Conservation (phyloP, 2,329 filamentous ascomycete species). For the Hypocreales sp. region DNA sequence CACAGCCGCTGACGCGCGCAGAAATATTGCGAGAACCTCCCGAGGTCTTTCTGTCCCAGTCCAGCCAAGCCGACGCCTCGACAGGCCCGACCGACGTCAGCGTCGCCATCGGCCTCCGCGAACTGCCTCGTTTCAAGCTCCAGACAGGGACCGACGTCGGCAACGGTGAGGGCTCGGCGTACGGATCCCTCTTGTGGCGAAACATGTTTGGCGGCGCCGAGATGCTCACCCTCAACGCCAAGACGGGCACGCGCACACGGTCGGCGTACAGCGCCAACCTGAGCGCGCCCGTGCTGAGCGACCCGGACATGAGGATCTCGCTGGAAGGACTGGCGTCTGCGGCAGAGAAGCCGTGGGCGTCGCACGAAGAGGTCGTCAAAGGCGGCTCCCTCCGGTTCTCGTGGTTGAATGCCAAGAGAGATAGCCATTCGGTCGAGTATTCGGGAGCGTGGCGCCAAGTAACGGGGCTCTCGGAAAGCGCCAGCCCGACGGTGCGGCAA, state of each 20-base stretch:
- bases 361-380: slow-evolving; percentile 77
- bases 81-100: slow-evolving; percentile 66
- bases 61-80: slow-evolving; percentile 51
- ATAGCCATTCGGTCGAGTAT: slow-evolving; percentile 67
- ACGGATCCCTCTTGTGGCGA: slow-evolving; percentile 71
- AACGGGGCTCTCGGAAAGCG: slow-evolving; percentile 58
- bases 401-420: slow-evolving; percentile 51
- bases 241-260: slow-evolving; percentile 75
- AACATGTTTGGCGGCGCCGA: slow-evolving; percentile 94
- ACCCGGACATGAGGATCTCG: slow-evolving; percentile 67
- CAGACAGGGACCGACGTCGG: slow-evolving; percentile 93
- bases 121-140: slow-evolving; percentile 70
- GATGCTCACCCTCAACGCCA: slow-evolving; percentile 73
- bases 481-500: slow-evolving; percentile 65
- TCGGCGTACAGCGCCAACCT: slow-evolving; percentile 84
- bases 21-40: slow-evolving; percentile 81
- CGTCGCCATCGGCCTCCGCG: slow-evolving; percentile 66
- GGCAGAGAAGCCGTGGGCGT: slow-evolving; percentile 83
- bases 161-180: slow-evolving; percentile 86
- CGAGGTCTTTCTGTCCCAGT: slow-evolving; percentile 66
- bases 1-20: slow-evolving; percentile 20
- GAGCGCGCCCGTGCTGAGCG: slow-evolving; percentile 66
- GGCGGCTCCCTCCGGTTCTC: slow-evolving; percentile 63
- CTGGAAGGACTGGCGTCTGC: slow-evolving; percentile 70
- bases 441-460: slow-evolving; percentile 76